phyloP scores from a whole-genome alignment of 441 rosid species.

The Populus trichocarpa region DNA sequence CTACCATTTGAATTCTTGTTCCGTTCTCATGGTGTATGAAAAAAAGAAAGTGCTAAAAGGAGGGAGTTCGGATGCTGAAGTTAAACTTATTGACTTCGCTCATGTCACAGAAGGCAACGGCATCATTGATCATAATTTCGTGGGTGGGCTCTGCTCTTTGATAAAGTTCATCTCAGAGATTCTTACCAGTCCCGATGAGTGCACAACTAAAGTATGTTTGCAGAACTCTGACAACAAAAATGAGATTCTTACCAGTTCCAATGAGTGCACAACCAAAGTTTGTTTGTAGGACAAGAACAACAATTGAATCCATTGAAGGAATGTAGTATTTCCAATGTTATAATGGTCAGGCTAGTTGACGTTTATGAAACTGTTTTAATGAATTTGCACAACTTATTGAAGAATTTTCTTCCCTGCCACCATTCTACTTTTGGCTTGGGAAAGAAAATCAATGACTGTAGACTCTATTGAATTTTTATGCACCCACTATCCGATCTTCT shows the following conservation, averaged over 20 bases:
- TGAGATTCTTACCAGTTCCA: no score
- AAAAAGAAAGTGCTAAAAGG: no score
- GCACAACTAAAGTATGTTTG: constrained; percentile 25
- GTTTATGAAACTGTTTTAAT: not conserved
- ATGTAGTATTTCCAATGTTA: not conserved
- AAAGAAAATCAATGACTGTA: not conserved
- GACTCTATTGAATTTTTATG: not conserved
- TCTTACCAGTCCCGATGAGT: constrained; percentile 43
- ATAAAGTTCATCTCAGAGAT: constrained; percentile 27
- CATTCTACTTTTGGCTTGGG: not conserved
- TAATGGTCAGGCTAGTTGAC: not conserved
- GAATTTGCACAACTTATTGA: constrained; percentile 3
- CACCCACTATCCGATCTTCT: not conserved
- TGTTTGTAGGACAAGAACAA: not conserved
- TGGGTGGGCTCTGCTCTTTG: no score
- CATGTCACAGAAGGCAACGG: no score
- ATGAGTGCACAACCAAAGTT: no score
- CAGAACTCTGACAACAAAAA: constrained; percentile 15
- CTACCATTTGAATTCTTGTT: no score
- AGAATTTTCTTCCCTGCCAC: not conserved
- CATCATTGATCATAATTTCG: no score
- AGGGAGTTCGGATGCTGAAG: no score
- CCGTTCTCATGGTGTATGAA: no score
- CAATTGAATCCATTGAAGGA: constrained; percentile 16
- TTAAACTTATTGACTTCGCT: no score